phyloP scores from a whole-genome alignment of 768 basidiomycete species.

The Mycena indigotica region DNA sequence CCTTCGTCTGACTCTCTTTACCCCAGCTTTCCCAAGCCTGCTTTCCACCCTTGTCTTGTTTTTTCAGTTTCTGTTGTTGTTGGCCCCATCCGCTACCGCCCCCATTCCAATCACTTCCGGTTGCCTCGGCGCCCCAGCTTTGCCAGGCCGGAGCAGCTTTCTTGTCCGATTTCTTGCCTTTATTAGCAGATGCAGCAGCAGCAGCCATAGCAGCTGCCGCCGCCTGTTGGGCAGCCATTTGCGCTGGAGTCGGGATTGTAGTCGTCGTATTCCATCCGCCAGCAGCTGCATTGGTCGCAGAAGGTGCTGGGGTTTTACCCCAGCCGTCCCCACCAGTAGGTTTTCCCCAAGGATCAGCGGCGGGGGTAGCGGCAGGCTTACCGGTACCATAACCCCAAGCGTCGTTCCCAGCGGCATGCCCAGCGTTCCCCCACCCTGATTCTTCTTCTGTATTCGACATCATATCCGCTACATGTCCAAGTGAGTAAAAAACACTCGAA shows the following conservation, averaged over 20 bases:
- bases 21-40: constrained; percentile 9
- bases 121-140: not conserved
- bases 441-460: not conserved
- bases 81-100: too few species aligned
- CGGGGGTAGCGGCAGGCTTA: not conserved
- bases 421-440: not conserved
- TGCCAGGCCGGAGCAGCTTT: not conserved
- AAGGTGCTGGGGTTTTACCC: too few species aligned
- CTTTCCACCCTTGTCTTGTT: not conserved
- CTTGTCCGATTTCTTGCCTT: not conserved
- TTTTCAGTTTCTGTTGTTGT: not conserved
- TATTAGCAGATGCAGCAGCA: not conserved
- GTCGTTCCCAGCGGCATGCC: not conserved
- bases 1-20: not conserved
- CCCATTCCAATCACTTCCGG: not conserved
- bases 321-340: not conserved
- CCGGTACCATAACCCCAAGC: not conserved
- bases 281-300: constrained; percentile 5
- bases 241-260: constrained; percentile 17
- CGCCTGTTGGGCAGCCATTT: constrained; percentile 4
- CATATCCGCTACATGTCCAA: not conserved
- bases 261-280: not conserved
- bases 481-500: not conserved
- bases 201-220: constrained; percentile 7
- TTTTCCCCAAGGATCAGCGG: not conserved